phyloP scores from a whole-genome alignment of 2,329 filamentous ascomycete species.

The Talaromyces sp. region DNA sequence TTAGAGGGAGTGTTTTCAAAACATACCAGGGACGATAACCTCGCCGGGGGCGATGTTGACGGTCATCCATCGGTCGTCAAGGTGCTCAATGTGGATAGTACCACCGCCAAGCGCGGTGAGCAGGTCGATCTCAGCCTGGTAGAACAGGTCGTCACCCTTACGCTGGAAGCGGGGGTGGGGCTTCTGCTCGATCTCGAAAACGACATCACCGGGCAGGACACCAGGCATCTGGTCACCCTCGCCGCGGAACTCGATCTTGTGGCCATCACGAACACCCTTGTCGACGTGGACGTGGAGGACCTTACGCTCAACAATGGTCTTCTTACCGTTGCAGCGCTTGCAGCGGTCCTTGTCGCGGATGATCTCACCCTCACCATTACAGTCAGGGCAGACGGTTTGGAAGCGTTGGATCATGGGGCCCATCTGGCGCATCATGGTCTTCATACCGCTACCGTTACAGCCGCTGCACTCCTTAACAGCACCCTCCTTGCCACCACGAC shows the following conservation, averaged over 20 bases:
- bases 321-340: slow-evolving; percentile 96
- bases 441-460: slow-evolving; percentile 95
- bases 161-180: slow-evolving; percentile 94
- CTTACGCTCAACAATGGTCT: slow-evolving; percentile 96
- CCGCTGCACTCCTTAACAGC: slow-evolving; percentile 91
- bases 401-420: slow-evolving; percentile 99
- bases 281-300: slow-evolving; percentile 98
- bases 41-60: slow-evolving; percentile 93
- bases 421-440: slow-evolving; percentile 99
- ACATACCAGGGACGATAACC: slow-evolving; percentile 86
- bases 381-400: slow-evolving; percentile 98
- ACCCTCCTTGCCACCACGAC: slow-evolving; percentile 93
- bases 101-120: slow-evolving; percentile 93
- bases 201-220: slow-evolving; percentile 90
- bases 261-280: slow-evolving; percentile 86
- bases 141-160: slow-evolving; percentile 94
- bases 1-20: too few relatives aligned
- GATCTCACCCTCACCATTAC: slow-evolving; percentile 94
- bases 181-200: slow-evolving; percentile 99
- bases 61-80: slow-evolving; percentile 95
- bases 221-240: slow-evolving; percentile 96
- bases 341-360: slow-evolving; percentile 97
- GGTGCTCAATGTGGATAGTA: slow-evolving; percentile 88
- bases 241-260: slow-evolving; percentile 95
- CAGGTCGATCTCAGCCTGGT: slow-evolving; percentile 92